A percentile compares a stretch with the other conserved stretches of the same genome.
Evolutionary conservation across 306 rosid species (phyloP).

Genomic region (Gastrolobium bilobum): DNA sequence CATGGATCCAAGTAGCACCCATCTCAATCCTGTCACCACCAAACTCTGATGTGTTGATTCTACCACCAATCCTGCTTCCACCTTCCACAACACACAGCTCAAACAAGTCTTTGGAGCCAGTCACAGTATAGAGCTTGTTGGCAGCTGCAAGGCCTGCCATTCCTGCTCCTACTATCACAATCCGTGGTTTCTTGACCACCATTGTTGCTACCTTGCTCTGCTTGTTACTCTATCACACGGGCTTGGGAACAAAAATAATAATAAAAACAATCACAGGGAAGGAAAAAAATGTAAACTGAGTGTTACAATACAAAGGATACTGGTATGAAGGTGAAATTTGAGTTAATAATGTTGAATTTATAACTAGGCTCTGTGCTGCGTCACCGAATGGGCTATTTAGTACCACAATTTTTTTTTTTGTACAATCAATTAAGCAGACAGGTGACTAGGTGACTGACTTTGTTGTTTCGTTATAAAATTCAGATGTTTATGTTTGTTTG

Average conservation of each 20-base stretch:
- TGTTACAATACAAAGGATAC: too few relatives aligned
- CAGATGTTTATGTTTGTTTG: too few relatives aligned
- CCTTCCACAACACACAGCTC: slow-evolving; percentile 89
- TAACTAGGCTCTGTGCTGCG: too few relatives aligned
- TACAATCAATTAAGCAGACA: too few relatives aligned
- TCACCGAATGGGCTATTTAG: too few relatives aligned
- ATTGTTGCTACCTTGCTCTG: slow-evolving; percentile 51
- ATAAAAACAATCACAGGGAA: slow-evolving; percentile 10
- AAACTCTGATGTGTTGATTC: slow-evolving; percentile 90
- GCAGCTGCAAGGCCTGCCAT: slow-evolving; percentile 99
- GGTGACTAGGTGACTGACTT: too few relatives aligned
- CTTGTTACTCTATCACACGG: slow-evolving; percentile 21
- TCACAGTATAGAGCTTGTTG: slow-evolving; percentile 75
- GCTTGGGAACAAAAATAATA: not conserved
- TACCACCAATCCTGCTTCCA: slow-evolving; percentile 89
- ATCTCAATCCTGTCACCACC: slow-evolving; percentile 93
- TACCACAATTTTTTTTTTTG: too few relatives aligned
- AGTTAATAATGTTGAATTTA: too few relatives aligned
- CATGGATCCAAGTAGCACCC: slow-evolving; percentile 99
- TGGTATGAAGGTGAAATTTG: too few relatives aligned
- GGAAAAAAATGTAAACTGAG: not conserved
- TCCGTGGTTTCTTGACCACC: slow-evolving; percentile 81
- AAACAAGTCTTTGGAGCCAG: slow-evolving; percentile 63
- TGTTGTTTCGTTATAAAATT: too few relatives aligned
- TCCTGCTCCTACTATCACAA: slow-evolving; percentile 96